These are phyloP conservation scores for Penicillium concentricum DNA, from an alignment of 2,329 filamentous ascomycete genomes.

Conservation along the genomic window DNA sequence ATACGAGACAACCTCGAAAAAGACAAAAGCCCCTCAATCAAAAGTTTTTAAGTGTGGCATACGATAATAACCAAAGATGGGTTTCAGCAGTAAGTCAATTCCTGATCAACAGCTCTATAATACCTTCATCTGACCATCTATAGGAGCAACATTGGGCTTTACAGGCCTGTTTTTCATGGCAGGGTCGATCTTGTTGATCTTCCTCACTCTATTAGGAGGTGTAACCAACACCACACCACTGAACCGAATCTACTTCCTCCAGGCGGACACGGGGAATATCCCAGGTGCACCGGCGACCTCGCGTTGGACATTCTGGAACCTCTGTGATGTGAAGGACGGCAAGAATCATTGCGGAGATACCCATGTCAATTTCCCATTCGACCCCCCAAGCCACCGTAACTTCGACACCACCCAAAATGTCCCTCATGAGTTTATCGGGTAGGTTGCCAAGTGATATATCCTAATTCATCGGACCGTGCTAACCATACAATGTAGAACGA, in stretches of 20 bases:
- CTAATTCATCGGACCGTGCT: background rate
- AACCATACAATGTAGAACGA: slow-evolving; percentile 43
- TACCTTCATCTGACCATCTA: slow-evolving; percentile 9
- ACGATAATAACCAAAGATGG: slow-evolving; percentile 19
- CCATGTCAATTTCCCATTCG: slow-evolving; percentile 66
- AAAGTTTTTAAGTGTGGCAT: background rate
- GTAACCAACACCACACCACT: slow-evolving; percentile 57
- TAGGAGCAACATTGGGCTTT: slow-evolving; percentile 57
- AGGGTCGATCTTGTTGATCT: slow-evolving; percentile 61
- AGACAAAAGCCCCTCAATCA: background rate
- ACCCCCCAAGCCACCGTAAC: slow-evolving; percentile 54
- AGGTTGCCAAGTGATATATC: slow-evolving; percentile 22
- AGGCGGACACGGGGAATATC: slow-evolving; percentile 73
- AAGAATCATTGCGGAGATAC: slow-evolving; percentile 64
- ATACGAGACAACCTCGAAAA: background rate
- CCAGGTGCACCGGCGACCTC: slow-evolving; percentile 64
- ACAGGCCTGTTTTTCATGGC: slow-evolving; percentile 62
- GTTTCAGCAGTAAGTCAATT: slow-evolving; percentile 33
- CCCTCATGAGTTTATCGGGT: slow-evolving; percentile 56
- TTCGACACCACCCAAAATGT: slow-evolving; percentile 58
- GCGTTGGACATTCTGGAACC: slow-evolving; percentile 89
- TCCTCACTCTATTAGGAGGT: slow-evolving; percentile 66
- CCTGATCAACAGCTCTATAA: background rate
- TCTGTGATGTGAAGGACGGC: slow-evolving; percentile 63
- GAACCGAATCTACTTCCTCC: slow-evolving; percentile 79